Conservation (phyloP, 257 asterid species). For the Nicotiana noctiflora region DNA sequence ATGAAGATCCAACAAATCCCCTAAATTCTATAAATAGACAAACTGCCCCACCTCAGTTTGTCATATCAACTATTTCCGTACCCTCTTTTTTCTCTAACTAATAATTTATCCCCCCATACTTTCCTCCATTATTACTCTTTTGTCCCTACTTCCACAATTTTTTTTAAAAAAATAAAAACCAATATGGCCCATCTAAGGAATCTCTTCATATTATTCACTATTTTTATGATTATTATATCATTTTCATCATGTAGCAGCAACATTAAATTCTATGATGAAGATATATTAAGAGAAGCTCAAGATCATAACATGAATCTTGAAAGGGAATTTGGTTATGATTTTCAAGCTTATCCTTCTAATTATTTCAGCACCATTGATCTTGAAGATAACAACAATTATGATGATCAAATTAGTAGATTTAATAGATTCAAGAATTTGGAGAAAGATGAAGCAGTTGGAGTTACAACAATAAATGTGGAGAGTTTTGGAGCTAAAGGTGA, state of each 20-base stretch:
- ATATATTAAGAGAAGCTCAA: not conserved
- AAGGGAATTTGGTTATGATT: conserved; percentile 32
- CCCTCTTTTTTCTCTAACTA: not conserved
- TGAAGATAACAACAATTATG: conserved; percentile 9
- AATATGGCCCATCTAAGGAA: not conserved
- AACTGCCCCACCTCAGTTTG: not conserved
- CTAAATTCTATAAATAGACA: not conserved
- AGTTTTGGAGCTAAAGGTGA: conserved; percentile 58
- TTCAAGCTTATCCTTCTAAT: conserved; percentile 35
- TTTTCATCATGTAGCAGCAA: not conserved
- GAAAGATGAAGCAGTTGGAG: conserved; percentile 11
- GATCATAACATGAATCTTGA: not conserved
- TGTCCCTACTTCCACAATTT: not conserved
- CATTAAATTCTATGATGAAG: not conserved
- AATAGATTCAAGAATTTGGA: conserved; percentile 8
- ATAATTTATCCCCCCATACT: conserved; percentile 5
- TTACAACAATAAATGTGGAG: conserved; percentile 30
- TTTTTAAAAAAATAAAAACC: not conserved
- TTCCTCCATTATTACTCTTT: not conserved
- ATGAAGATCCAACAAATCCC: not conserved
- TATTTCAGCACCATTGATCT: conserved; percentile 5
- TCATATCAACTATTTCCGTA: not conserved
- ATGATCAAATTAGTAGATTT: not conserved
- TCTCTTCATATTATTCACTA: not conserved
- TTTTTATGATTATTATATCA: not conserved